A percentile compares a stretch with the other conserved stretches of the same genome.
These are phyloP conservation scores for Epichloe sp. DNA, from an alignment of 2,329 filamentous ascomycete genomes.

Conservation along the genomic window DNA sequence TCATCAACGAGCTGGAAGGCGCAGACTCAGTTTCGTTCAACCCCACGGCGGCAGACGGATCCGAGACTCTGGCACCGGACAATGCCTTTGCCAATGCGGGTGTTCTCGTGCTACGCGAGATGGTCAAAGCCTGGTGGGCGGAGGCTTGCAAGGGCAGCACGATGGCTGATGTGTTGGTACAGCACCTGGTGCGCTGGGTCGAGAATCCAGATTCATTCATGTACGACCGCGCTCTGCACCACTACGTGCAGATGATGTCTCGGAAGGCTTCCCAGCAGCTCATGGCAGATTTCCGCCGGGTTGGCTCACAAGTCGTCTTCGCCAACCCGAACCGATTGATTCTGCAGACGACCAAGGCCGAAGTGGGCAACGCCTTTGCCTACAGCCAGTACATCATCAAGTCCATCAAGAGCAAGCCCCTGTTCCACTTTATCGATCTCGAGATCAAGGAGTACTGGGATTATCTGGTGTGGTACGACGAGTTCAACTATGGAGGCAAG, in stretches of 20 bases:
- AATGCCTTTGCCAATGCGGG: slow-evolving; percentile 88
- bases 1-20: slow-evolving; percentile 93
- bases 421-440: slow-evolving; percentile 94
- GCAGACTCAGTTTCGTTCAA: slow-evolving; percentile 80
- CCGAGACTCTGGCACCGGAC: slow-evolving; percentile 58
- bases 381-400: slow-evolving; percentile 98
- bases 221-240: slow-evolving; percentile 86
- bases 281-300: slow-evolving; percentile 90
- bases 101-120: slow-evolving; percentile 81
- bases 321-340: slow-evolving; percentile 81
- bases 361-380: slow-evolving; percentile 91
- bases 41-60: slow-evolving; percentile 26
- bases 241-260: slow-evolving; percentile 98
- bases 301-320: slow-evolving; percentile 92
- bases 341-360: slow-evolving; percentile 88
- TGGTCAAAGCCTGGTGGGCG: slow-evolving; percentile 98
- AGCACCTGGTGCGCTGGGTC: slow-evolving; percentile 94
- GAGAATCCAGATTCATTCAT: slow-evolving; percentile 87
- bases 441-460: slow-evolving; percentile 99
- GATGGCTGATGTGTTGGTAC: slow-evolving; percentile 96
- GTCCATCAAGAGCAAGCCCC: slow-evolving; percentile 88
- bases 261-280: slow-evolving; percentile 93
- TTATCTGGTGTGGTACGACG: slow-evolving; percentile 96
- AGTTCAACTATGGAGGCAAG: slow-evolving; percentile 96
- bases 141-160: slow-evolving; percentile 81